Conservation (phyloP, 2,329 filamentous ascomycete species). For the Hypomyces rosellus region DNA sequence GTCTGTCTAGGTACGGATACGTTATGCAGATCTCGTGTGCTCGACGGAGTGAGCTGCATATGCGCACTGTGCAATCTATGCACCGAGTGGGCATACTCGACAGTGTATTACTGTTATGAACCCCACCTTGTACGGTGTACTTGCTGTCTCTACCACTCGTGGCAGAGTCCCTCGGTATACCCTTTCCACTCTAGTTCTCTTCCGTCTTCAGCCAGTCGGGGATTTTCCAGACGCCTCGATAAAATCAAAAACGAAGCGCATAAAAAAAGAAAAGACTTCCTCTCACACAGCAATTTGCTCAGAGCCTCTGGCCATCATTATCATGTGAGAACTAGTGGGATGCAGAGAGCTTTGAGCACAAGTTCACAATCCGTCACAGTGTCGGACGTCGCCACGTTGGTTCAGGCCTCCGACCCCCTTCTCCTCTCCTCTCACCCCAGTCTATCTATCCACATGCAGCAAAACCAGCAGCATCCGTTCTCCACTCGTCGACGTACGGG, state of each 20-base stretch:
- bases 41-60: conserved; percentile 15
- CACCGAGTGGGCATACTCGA: neutral
- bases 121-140: neutral
- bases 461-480: neutral
- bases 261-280: neutral
- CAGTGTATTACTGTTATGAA: neutral
- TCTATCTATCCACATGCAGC: no score
- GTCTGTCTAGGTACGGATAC: neutral
- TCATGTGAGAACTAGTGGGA: no score
- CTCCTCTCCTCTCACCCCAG: no score
- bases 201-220: neutral
- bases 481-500: neutral
- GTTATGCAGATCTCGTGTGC: conserved; percentile 31
- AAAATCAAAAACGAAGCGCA: neutral
- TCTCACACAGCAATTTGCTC: no score
- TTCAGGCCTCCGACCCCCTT: no score
- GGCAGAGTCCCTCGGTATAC: neutral
- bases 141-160: neutral
- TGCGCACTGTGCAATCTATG: conserved; percentile 11
- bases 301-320: no score
- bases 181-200: no score
- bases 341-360: no score
- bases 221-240: neutral
- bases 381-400: no score
- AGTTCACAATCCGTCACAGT: no score